Base-by-base conservation (phyloP, 441 rosid species). In the Dalechampia spathulata region DNA sequence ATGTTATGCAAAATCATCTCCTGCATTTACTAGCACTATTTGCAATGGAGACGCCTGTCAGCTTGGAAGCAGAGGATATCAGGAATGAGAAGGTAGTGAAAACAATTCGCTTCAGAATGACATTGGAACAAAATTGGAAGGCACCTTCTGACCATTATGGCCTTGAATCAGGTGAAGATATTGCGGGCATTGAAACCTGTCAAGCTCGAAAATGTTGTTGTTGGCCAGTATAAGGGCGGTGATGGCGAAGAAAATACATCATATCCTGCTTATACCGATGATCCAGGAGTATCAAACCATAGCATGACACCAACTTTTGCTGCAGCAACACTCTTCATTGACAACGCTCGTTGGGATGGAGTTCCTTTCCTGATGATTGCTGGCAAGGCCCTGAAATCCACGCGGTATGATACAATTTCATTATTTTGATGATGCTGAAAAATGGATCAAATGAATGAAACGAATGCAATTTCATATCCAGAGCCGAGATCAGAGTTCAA, bases 41-140 rank as follows among this genome's bases (percentile, higher is more conserved):
- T 38, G 96, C 98, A 20, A 92, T 89, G 98, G 98, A 89, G 77
- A 81, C 96, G 3, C 98, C 96, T 10, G 91, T 92, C 58, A 92
- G 96, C 82, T 82, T 92, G 66, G 96, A 85, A 50, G 98, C 90
- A 19, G 98, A 92, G 76, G 96, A 92, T 72, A 68, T 85, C 52
- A 74, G 98, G 72, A 92, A 86, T 62, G 98, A 92, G 60, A 92
- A 92, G 92, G 98, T 87, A 38, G 6, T 22, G 0, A 9, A 0
- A 46, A 22, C 5, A 5, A 48, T 8, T 26, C n/a, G 12, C 16
- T 23, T 28, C 6, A 23, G 50, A 37, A 10, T 43, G n/a, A n/a
- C n/a, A n/a, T n/a, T n/a, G n/a, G n/a, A n/a, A n/a, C n/a, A 15
- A 7, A 19, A 48, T 48, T 15, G 26, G 7, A 6, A 19, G 47